Evolutionary conservation across 768 basidiomycete genomes (phyloP).

Genomic region (Russula sp.): DNA sequence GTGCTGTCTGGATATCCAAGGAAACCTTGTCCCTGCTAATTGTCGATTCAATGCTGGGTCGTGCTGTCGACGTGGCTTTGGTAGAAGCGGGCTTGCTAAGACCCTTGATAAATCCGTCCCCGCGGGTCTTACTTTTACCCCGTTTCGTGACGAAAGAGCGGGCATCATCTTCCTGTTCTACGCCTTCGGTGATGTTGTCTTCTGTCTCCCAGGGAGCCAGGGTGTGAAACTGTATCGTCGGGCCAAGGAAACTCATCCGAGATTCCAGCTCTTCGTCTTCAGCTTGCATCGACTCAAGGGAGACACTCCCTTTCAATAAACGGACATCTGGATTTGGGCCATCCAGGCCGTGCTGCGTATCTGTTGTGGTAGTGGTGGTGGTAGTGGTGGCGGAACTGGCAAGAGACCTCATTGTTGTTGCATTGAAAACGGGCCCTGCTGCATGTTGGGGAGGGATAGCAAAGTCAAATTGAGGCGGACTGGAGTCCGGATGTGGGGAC

Average conservation of each 20-base stretch:
- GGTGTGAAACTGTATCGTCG: slow-evolving; percentile 79
- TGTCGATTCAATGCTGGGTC: slow-evolving; percentile 65
- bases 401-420: slow-evolving; percentile 29
- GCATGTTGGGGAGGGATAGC: slow-evolving; percentile 30
- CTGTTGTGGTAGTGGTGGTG: slow-evolving; percentile 39
- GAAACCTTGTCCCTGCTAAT: slow-evolving; percentile 51
- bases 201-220: slow-evolving; percentile 80
- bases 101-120: slow-evolving; percentile 45
- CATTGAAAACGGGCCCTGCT: slow-evolving; percentile 18
- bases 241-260: slow-evolving; percentile 73
- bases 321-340: slow-evolving; percentile 20
- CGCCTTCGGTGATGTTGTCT: slow-evolving; percentile 46
- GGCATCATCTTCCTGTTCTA: slow-evolving; percentile 44
- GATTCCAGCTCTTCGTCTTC: slow-evolving; percentile 46
- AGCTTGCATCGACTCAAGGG: slow-evolving; percentile 35
- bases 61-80: slow-evolving; percentile 41
- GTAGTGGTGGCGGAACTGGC: slow-evolving; percentile 31
- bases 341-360: slow-evolving; percentile 45
- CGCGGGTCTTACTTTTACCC: slow-evolving; percentile 35
- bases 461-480: slow-evolving; percentile 36
- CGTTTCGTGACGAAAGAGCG: slow-evolving; percentile 35
- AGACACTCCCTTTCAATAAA: slow-evolving; percentile 32
- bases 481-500: slow-evolving; percentile 36
- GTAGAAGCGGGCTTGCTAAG: slow-evolving; percentile 39
- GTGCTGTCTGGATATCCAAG: slow-evolving; percentile 51